Evolutionary conservation across 1,139 yeast genomes (phyloP), one percentile per base, ranked within the genome.

Genomic region (Debaryomycetaceae sp.): DNA sequence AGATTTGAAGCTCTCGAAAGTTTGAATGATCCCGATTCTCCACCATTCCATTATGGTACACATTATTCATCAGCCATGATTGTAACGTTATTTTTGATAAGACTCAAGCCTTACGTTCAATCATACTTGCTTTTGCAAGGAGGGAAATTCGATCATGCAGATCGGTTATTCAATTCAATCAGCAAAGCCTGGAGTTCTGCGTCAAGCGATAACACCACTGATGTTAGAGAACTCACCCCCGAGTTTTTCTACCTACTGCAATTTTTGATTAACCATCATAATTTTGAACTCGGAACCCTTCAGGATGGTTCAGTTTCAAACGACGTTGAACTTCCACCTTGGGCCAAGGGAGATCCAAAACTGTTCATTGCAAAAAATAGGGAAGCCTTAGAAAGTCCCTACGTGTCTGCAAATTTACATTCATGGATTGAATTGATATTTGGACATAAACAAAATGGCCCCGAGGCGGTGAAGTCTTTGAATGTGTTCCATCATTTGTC

Each of bases 11-110:
- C 95, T 0, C 60, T 85, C 41, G 74, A 68, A 34, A 78, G 84
- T 48, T 65, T 87, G 9, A 49, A 68, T 22, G 78, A 73, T 45
- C 66, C 65, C 1, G 83, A 81, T 45, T 70, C 75, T 31, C 89
- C 90, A 0, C 86, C 96, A 0, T 88, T 88, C 62, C 96, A 88
- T 60, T 88, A 88, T 57, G 97, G 97, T 3, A 88, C 97, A 0
- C 97, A 88, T 61, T 88, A 88, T 59, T 87, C 96, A 0, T 87
- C 95, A 0, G 95, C 96, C 0, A 88, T 88, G 97, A 87, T 88
- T 56, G 96, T 87, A 2, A 77, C 95, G 0, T 84, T 93, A 0
- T 88, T 78, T 53, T 63, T 88, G 50, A 87, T 88, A 37, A 70
- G 97, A 41, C 56, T 87, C 33, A 78, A 82, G 49, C 97, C 97